Conservation (phyloP, 768 basidiomycete species). For the Termitomyces titanicus region DNA sequence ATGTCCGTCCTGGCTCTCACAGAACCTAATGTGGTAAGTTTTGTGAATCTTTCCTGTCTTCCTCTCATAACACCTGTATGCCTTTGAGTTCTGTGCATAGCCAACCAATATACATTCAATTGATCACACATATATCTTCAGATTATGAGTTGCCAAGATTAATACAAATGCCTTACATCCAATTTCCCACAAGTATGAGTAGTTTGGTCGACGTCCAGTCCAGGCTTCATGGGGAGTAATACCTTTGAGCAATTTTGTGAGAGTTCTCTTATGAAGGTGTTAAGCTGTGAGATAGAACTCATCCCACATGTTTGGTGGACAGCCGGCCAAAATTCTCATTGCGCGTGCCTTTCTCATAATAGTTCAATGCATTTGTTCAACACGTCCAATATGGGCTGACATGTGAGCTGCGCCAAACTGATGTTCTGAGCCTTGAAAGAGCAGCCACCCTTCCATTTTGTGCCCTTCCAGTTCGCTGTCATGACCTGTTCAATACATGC, state of each 20-base stretch:
- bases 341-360: constrained; percentile 20
- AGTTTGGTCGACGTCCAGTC: constrained; percentile 22
- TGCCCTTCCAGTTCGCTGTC: constrained; percentile 20
- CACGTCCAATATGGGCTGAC: no score
- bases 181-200: constrained; percentile 27
- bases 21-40: no score
- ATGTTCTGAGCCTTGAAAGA: no score
- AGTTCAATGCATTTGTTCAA: no score
- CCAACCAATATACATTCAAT: no score
- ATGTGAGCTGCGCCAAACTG: no score
- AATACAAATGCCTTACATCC: constrained; percentile 22
- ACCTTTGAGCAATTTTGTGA: background rate
- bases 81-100: no score
- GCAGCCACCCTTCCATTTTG: constrained; percentile 11
- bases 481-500: constrained; percentile 12
- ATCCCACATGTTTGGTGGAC: constrained; percentile 23
- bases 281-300: constrained; percentile 18
- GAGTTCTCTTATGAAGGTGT: constrained; percentile 12
- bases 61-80: no score
- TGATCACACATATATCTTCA: no score
- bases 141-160: no score
- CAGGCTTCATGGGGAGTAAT: constrained; percentile 21
- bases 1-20: no score
- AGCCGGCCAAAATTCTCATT: constrained; percentile 19
- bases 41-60: no score